Percentiles rank a stretch among this genome's conserved stretches.
phyloP scores from a whole-genome alignment of 805 yeast genomes.

The Jamesozyma piceae region DNA sequence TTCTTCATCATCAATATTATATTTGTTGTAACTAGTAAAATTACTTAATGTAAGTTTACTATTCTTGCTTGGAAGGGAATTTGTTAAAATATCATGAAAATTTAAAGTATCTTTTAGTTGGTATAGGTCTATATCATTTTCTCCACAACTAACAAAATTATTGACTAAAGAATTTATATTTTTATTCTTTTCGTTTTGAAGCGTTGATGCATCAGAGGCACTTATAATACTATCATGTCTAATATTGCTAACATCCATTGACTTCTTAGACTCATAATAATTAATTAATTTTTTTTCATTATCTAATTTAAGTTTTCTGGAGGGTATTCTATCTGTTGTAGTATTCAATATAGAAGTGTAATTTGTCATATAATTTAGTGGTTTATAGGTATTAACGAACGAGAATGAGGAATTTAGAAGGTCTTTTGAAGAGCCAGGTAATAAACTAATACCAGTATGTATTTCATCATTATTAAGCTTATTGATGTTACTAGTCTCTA shows the following conservation, averaged over 20 bases:
- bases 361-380: constrained; percentile 4
- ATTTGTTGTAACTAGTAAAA: background rate
- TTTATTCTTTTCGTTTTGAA: constrained; percentile 11
- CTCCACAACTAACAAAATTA: constrained; percentile 10
- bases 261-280: constrained; percentile 9
- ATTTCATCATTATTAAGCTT: background rate
- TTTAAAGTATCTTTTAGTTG: constrained; percentile 1
- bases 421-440: background rate
- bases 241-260: constrained; percentile 6
- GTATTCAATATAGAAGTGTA: constrained; percentile 3
- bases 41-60: background rate
- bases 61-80: background rate
- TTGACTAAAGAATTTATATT: constrained; percentile 9
- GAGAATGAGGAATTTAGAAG: background rate
- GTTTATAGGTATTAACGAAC: background rate
- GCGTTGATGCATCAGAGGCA: constrained; percentile 11
- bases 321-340: background rate
- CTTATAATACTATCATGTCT: constrained; percentile 17
- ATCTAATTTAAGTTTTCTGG: constrained; percentile 1
- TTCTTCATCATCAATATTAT: background rate
- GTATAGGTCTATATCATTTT: constrained; percentile 12
- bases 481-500: background rate
- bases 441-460: background rate
- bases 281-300: constrained; percentile 2
- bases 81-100: constrained; percentile 1